A percentile compares a stretch with the other conserved stretches of the same genome.
Conservation (phyloP, 768 basidiomycete genomes). For the Hemileccinum rubropunctum region DNA sequence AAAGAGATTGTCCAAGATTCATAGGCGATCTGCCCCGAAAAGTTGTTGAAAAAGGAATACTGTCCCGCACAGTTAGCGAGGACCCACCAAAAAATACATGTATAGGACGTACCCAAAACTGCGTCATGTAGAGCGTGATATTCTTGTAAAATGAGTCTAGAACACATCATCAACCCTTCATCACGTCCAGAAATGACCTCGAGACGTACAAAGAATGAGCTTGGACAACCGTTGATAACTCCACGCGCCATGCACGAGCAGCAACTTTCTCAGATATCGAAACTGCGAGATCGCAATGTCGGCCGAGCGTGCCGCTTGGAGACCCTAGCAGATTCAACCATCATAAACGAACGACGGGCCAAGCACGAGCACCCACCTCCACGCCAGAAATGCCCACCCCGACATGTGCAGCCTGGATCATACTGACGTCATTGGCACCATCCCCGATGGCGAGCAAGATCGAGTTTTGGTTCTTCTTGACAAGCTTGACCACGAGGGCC, state of each 20-base stretch:
- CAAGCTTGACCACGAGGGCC: conserved; percentile 96
- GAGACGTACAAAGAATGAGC: conserved; percentile 83
- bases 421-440: conserved; percentile 97
- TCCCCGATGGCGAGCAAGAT: conserved; percentile 97
- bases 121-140: conserved; percentile 96
- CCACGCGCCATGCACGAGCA: conserved; percentile 98
- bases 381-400: conserved; percentile 98
- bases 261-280: conserved; percentile 87
- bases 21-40: conserved; percentile 97
- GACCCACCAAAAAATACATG: background rate
- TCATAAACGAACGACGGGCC: background rate
- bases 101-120: conserved; percentile 81
- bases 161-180: conserved; percentile 7
- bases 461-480: conserved; percentile 92
- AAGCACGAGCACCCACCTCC: conserved; percentile 53
- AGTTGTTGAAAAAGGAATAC: conserved; percentile 99
- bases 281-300: conserved; percentile 99
- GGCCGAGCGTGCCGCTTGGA: conserved; percentile 97
- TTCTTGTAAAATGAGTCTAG: conserved; percentile 99
- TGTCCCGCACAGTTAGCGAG: conserved; percentile 29
- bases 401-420: conserved; percentile 99
- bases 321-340: conserved; percentile 53
- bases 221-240: conserved; percentile 95
- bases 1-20: conserved; percentile 98
- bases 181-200: background rate